phyloP scores from a whole-genome alignment of 768 basidiomycete species.

The Pleurotus giganteus region DNA sequence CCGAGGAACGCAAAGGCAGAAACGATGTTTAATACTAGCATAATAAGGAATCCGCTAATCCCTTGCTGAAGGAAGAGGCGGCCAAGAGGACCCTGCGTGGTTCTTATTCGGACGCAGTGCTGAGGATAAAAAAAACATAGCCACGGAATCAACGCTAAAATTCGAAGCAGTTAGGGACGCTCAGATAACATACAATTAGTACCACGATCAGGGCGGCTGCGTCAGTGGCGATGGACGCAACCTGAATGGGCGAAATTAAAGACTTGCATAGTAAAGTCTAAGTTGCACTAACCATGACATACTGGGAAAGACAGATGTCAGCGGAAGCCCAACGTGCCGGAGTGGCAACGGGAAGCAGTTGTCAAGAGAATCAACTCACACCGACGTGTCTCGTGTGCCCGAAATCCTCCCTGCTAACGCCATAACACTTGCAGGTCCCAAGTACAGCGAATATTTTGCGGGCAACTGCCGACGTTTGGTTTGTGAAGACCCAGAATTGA shows the following conservation, averaged over 20 bases:
- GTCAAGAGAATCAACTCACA: not conserved
- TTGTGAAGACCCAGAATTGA: constrained; percentile 22
- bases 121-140: constrained; percentile 6
- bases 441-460: constrained; percentile 10
- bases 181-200: constrained; percentile 14
- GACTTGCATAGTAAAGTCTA: not conserved
- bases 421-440: not conserved
- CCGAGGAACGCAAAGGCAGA: constrained; percentile 15
- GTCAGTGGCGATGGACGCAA: constrained; percentile 19
- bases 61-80: constrained; percentile 22
- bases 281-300: constrained; percentile 10
- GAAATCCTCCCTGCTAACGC: not conserved
- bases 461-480: constrained; percentile 8
- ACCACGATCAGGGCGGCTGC: constrained; percentile 18
- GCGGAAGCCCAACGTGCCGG: constrained; percentile 3
- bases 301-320: constrained; percentile 6
- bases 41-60: constrained; percentile 18
- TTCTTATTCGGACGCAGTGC: constrained; percentile 23
- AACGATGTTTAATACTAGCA: constrained; percentile 18
- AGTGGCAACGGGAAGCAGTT: not conserved
- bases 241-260: constrained; percentile 11
- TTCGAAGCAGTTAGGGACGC: not conserved
- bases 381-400: constrained; percentile 5
- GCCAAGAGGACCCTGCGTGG: constrained; percentile 21
- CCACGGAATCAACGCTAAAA: not conserved